Percentiles rank a stretch among this genome's conserved stretches.
phyloP scores from a whole-genome alignment of 345 rosid species.

The Turritis glabra region DNA sequence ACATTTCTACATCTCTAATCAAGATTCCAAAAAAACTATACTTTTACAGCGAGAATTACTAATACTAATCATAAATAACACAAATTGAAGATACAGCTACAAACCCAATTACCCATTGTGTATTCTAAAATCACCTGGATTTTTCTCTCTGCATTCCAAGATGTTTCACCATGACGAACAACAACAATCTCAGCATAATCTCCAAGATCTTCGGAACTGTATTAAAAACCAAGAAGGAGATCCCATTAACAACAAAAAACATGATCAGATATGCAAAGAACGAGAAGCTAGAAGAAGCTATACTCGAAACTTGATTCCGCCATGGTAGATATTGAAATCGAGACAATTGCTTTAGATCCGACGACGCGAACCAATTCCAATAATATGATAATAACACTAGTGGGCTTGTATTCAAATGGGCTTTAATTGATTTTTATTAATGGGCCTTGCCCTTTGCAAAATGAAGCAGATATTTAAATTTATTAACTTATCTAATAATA shows the following conservation, averaged over 20 bases:
- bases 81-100: not conserved
- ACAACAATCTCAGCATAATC: conserved; percentile 64
- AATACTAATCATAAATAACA: not conserved
- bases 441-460: not conserved
- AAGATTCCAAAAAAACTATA: not conserved
- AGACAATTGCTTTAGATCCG: not conserved
- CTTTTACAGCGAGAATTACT: not conserved
- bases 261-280: not conserved
- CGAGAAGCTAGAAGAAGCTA: not conserved
- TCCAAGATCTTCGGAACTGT: conserved; percentile 38
- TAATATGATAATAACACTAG: not conserved
- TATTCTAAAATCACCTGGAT: conserved; percentile 50
- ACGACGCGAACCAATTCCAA: not conserved
- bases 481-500: no score
- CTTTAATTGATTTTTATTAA: not conserved
- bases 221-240: not conserved
- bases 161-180: conserved; percentile 83
- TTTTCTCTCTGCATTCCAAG: conserved; percentile 74
- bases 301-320: conserved; percentile 32
- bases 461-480: no score
- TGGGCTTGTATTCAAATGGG: no score
- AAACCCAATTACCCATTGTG: not conserved
- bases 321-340: conserved; percentile 14
- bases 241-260: not conserved
- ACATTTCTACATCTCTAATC: not conserved